Percentiles rank a stretch among this genome's conserved stretches.
Conservation (phyloP, 1,284 basidiomycete genomes). For the Papiliotrema nemorosa region DNA sequence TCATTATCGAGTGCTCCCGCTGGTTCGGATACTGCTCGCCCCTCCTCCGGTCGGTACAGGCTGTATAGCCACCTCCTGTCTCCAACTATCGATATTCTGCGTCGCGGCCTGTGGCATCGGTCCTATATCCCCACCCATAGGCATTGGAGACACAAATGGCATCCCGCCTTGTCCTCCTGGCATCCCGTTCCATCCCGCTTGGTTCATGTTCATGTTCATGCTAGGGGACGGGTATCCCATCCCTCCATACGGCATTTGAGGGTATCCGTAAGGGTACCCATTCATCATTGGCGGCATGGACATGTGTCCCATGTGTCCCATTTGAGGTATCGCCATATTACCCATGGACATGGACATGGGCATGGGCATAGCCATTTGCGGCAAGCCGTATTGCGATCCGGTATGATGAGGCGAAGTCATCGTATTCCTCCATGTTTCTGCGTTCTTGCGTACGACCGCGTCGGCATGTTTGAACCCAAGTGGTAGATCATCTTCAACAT, state of each 20-base stretch:
- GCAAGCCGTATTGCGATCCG: background rate
- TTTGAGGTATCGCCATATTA: no score
- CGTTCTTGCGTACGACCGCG: constrained; percentile 10
- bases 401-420: background rate
- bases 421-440: background rate
- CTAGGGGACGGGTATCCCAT: constrained; percentile 8
- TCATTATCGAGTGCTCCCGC: background rate
- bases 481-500: constrained; percentile 42
- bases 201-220: constrained; percentile 7
- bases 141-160: constrained; percentile 5
- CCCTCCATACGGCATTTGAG: background rate
- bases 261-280: constrained; percentile 9
- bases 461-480: constrained; percentile 38
- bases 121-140: constrained; percentile 1
- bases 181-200: background rate
- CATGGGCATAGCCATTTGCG: background rate
- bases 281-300: background rate
- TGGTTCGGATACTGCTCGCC: background rate
- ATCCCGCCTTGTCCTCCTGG: constrained; percentile 3
- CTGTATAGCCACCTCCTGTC: constrained; percentile 24
- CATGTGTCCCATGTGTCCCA: no score
- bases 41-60: constrained; percentile 6
- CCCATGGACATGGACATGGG: no score
- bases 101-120: constrained; percentile 6
- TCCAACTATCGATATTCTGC: constrained; percentile 30